A percentile compares a stretch with the other conserved stretches of the same genome.
phyloP scores from a whole-genome alignment of 2,329 filamentous ascomycete species.

The Westerdykella aurantiaca region DNA sequence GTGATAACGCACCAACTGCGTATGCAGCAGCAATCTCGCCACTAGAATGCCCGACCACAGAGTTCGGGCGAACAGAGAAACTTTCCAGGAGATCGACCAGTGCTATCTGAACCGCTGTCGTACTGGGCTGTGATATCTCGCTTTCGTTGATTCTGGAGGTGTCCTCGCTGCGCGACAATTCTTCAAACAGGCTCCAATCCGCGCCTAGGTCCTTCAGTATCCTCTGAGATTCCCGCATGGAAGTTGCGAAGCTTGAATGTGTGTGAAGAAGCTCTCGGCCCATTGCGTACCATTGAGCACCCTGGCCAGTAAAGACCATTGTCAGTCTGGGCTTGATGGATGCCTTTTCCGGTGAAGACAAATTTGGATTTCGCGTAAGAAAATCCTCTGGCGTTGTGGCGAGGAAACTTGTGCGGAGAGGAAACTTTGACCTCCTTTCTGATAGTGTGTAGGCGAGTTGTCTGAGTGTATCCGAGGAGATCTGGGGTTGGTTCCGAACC shows the following conservation, averaged over 20 bases:
- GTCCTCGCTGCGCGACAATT: constrained; percentile 9
- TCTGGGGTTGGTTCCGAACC: neutral
- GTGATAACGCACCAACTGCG: constrained; percentile 10
- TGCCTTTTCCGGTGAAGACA: neutral
- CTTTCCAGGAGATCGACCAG: constrained; percentile 9
- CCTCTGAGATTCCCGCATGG: neutral
- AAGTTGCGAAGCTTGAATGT: neutral
- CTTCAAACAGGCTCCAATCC: constrained; percentile 12
- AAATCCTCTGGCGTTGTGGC: neutral
- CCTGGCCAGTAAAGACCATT: constrained; percentile 24
- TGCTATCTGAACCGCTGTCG: constrained; percentile 14
- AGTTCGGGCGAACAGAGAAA: constrained; percentile 8
- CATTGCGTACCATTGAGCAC: constrained; percentile 19
- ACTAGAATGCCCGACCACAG: constrained; percentile 16
- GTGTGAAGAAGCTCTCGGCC: constrained; percentile 5
- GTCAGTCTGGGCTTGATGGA: constrained; percentile 1
- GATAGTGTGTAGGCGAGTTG: neutral
- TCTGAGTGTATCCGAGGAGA: neutral
- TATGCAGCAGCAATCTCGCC: constrained; percentile 23
- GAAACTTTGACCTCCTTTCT: neutral
- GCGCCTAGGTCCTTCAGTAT: constrained; percentile 3
- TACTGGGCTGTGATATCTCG: constrained; percentile 9
- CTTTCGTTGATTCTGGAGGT: constrained; percentile 7
- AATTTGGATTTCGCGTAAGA: neutral
- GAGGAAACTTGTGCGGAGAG: neutral